Base-by-base conservation (phyloP, 2,329 filamentous ascomycete genomes). In the Ilyonectria robusta region DNA sequence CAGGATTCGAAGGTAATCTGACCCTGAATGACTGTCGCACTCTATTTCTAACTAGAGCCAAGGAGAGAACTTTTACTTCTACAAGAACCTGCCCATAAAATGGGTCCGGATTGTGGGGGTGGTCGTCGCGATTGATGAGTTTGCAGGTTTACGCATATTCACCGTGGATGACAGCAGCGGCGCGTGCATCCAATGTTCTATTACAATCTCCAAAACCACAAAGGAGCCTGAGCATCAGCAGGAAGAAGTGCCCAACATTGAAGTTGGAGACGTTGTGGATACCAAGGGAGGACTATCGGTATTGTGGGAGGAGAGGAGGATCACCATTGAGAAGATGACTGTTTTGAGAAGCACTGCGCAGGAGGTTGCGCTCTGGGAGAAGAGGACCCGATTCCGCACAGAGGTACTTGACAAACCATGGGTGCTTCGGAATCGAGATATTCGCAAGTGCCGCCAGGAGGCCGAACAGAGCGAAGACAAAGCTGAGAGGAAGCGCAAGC, bases 51-150 rank as follows among this genome's bases (percentile, higher is more conserved):
- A 76, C 59, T 15, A 6, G 4, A 2, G 11, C 33, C 5, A 23
- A 81, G 84, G 84, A 55, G 86, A 89, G 74, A 82, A 86, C 69
- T 83, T 91, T 37, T 91, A 85, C 77, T 94, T 94, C 79, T 86
- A 90, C 81, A 80, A 85, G 56, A 95, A 94, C 78, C 89, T 95
- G 71, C 93, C 93, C 0, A 89, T 95, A 72, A 89, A 90, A 85
- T 95, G 91, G 88, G 88, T 93, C 59, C 90, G 91, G 68, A 79
- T 95, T 35, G 86, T 90, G 8, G 93, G 93, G 33, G 80, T 94
- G 9, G 86, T 95, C 23, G 90, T 94, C 62, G 88, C 87, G 13
- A 80, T 89, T 40, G 86, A 89, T 69, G 84, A 89, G 23, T 86
- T 83, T 62, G 69, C 74, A 40, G 80, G 79, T 40, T 82, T 82